Base-by-base conservation (phyloP, 176 grass and related monocot species). In the Oropetium thomaeum region DNA sequence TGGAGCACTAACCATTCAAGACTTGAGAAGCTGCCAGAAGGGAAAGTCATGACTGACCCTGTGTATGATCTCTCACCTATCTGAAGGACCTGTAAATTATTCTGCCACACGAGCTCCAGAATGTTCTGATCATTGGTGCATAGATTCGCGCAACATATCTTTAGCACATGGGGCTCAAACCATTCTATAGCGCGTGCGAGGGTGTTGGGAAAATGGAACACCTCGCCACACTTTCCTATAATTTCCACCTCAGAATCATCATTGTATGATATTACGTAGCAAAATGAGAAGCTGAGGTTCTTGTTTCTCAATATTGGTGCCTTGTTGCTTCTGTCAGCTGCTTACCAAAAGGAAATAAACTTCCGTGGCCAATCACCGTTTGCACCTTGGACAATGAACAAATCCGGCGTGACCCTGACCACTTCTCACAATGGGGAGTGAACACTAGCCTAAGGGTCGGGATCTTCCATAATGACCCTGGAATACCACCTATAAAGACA, bases 81-180 rank as follows among this genome's bases (percentile, higher is more conserved):
- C 34, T 65, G 20, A 0, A 65, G 34, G 0, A 7, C 1, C 5
- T 7, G 0, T 8, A 65, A 35, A 0, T 0, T 2, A 10, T 0
- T 23, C 34, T 25, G 12, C 10, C 20, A 7, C 20, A 9, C 10
- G 10, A 65, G 20, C 35, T 65, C 20, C 9, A 14, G 10, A 0
- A 65, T 2, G 1, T 25, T 20, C 5, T 53, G 1, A 7, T 65
- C n/a, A 2, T 23, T 25, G 8, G 1, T 25, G 62, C 39, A 35
- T 3, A 65, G 35, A 40, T 40, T 65, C 10, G 35, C 3, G n/a
- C 62, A 65, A 1, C n/a, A 14, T 25, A 65, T 10, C 62, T 23
- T 65, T 1, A 62, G 14, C 31, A 3, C 31, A 1, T 3, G 0
- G 33, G 20, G 4, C 8, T 4, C 0, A 0, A 0, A 1, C 61